These are phyloP conservation scores for Ceratobasidium sp. DNA, from an alignment of 1,284 basidiomycete genomes.

Conservation along the genomic window DNA sequence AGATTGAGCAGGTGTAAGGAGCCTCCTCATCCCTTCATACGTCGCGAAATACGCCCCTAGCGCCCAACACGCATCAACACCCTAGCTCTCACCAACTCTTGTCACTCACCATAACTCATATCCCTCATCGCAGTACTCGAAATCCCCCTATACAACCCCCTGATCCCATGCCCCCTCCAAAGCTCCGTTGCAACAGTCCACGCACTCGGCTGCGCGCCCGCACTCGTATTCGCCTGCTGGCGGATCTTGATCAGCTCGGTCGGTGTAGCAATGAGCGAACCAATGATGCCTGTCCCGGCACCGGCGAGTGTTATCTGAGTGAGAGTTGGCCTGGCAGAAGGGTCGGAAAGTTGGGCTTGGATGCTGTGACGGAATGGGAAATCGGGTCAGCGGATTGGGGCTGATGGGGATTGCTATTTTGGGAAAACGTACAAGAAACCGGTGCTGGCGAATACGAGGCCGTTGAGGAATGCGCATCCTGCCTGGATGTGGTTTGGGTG, in stretches of 20 bases:
- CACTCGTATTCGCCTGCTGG: conserved; percentile 69
- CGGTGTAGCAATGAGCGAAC: conserved; percentile 82
- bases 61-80: not conserved
- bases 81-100: not conserved
- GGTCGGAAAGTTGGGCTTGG: conserved; percentile 64
- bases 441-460: conserved; percentile 79
- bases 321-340: conserved; percentile 65
- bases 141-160: conserved; percentile 81
- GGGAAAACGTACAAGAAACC: conserved; percentile 60
- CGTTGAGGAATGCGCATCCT: conserved; percentile 76
- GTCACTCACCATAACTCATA: conserved; percentile 74
- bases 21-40: conserved; percentile 81
- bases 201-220: conserved; percentile 58
- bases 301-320: conserved; percentile 80
- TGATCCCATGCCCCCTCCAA: conserved; percentile 65
- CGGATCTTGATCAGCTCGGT: conserved; percentile 89
- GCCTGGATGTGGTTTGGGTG: conserved; percentile 58
- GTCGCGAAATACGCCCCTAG: conserved; percentile 72
- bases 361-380: conserved; percentile 53
- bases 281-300: conserved; percentile 77
- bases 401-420: not conserved
- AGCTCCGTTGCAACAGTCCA: conserved; percentile 66
- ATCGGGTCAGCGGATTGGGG: not conserved
- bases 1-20: conserved; percentile 58
- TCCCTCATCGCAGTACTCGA: conserved; percentile 78